Conservation (phyloP, 345 rosid genomes). For the Aquilaria malaccensis region DNA sequence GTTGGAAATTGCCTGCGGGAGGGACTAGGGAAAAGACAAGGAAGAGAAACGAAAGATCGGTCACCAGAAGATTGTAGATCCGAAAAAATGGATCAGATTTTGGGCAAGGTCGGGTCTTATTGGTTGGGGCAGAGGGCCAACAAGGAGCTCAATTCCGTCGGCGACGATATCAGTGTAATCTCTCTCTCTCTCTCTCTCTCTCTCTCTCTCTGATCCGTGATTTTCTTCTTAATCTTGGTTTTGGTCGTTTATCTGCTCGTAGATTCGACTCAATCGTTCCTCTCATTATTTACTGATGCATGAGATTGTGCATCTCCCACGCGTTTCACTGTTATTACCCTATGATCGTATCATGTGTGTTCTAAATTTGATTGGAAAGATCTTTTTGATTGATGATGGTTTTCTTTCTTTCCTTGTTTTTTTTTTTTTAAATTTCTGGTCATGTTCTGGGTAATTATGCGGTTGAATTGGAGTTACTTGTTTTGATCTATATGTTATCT, state of each 20-base stretch:
- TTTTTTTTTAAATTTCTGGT: too few relatives aligned
- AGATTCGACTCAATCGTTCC: background rate
- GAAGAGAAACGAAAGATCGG: too few relatives aligned
- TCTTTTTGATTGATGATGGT: background rate
- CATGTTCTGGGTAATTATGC: too few relatives aligned
- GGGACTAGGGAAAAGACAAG: too few relatives aligned
- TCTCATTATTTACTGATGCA: background rate
- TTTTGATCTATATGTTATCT: too few relatives aligned
- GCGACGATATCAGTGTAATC: constrained; percentile 54
- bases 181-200: background rate
- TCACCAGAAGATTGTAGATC: too few relatives aligned
- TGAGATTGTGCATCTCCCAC: background rate
- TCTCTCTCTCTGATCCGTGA: background rate
- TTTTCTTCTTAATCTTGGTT: background rate
- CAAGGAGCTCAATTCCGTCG: constrained; percentile 82
- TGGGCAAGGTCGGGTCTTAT: constrained; percentile 86
- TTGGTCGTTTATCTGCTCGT: background rate
- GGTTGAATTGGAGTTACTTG: too few relatives aligned
- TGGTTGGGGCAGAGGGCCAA: constrained; percentile 67
- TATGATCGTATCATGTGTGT: background rate
- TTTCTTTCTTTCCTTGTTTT: too few relatives aligned
- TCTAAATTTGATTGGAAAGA: background rate
- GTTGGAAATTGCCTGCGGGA: too few relatives aligned
- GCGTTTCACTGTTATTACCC: background rate
- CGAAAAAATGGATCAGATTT: constrained; percentile 64